Base-by-base conservation (phyloP, 345 rosid genomes). In the Corchorus capsularis region DNA sequence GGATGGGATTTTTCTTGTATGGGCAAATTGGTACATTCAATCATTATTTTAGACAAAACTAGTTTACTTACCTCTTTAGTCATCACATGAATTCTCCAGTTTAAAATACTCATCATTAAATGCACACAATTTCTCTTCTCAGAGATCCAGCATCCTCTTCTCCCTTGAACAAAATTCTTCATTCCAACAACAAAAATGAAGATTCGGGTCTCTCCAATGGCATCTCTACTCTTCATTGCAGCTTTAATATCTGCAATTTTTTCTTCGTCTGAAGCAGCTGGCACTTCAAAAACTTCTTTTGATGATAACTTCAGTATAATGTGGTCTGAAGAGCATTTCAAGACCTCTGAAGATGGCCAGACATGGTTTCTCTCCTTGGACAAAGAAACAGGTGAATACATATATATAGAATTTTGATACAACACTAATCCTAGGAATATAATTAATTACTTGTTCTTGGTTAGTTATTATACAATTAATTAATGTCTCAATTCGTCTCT, bases 271-370 rank as follows among this genome's bases (percentile, higher is more conserved):
- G 64, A 61, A 17, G 82, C 88, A 50, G 88, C 86, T 57, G 50
- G 27, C 27, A 27, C 27, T n/a, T 76, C 97, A 19, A 82, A 82
- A 65, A 83, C 77, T 12, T 86, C 95, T 0, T 95, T 95, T 71
- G 86, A 90, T 52, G 99, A 95, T n/a, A 91, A 95, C 55, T 95
- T 95, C 87, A 83, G 83, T 52, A 95, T 95, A 11, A 95, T 95
- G 99, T 95, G 94, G 93, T 90, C 97, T 6, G 94, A 95, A 59
- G 82, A 91, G 17, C 98, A 95, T 81, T 95, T 95, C 86, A 93
- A 87, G 74, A 92, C 98, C 60, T 95, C 99, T 20, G 92, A 87
- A 71, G 98, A 93, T 76, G 97, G 99, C 20, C 88, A 92, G 93
- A 93, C 91, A 96, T 95, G 99, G 99, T 87, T 88, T 82, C 93